Conservation (phyloP, 163 green algal genomes). For the Scenedesmus sp. region DNA sequence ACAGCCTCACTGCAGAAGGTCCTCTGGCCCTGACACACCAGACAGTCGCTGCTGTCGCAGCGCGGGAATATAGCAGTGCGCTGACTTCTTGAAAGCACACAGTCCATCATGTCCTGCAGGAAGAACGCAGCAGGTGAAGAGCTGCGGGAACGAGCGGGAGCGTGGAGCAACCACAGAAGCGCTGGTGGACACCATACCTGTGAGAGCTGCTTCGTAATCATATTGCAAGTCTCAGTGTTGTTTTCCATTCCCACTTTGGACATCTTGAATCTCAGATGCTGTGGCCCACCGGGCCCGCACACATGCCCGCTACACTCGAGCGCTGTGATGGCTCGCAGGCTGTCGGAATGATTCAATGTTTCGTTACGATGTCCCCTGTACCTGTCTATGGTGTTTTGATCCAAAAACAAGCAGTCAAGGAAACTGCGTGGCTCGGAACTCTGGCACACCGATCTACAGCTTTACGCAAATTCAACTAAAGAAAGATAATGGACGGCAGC, state of each 20-base stretch:
- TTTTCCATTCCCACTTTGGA: not conserved
- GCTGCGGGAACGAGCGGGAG: not conserved
- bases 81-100: not conserved
- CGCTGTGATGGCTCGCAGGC: not conserved
- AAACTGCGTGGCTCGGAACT: not conserved
- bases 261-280: not conserved
- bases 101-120: constrained; percentile 31
- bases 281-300: not conserved
- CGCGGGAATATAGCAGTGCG: constrained; percentile 8
- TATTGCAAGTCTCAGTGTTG: not conserved
- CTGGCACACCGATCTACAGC: too few species aligned
- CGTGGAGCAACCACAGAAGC: not conserved
- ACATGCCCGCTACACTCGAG: not conserved
- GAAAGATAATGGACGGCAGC: too few species aligned
- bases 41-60: constrained; percentile 70
- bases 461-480: too few species aligned
- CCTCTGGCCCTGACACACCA: constrained; percentile 62
- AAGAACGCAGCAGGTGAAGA: not conserved
- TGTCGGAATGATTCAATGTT: not conserved
- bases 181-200: constrained; percentile 10
- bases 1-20: constrained; percentile 54
- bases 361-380: not conserved
- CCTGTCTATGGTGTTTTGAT: not conserved
- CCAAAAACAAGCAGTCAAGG: not conserved
- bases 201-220: constrained; percentile 28